Conservation (phyloP, 306 rosid species). For the Vachellia collinsii region DNA sequence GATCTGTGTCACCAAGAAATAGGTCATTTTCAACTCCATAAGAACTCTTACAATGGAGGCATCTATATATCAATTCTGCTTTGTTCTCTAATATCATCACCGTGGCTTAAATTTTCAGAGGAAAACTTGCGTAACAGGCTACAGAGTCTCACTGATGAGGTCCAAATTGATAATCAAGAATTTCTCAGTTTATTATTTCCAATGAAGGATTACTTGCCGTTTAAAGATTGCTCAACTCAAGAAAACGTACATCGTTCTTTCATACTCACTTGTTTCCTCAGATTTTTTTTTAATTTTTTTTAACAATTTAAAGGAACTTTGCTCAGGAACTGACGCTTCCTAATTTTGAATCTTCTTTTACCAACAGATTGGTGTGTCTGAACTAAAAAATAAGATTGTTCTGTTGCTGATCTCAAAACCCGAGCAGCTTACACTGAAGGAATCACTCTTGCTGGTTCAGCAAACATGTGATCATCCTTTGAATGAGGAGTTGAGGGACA, state of each 20-base stretch:
- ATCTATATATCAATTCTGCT: not conserved
- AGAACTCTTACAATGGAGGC: slow-evolving; percentile 16
- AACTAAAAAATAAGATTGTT: slow-evolving; percentile 53
- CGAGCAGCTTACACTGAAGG: slow-evolving; percentile 42
- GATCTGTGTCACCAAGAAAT: slow-evolving; percentile 17
- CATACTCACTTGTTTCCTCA: slow-evolving; percentile 21
- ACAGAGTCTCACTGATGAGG: slow-evolving; percentile 40
- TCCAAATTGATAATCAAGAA: slow-evolving; percentile 56
- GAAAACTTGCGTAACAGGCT: slow-evolving; percentile 50
- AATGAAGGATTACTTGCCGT: slow-evolving; percentile 52
- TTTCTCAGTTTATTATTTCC: slow-evolving; percentile 56
- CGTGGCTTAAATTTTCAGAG: slow-evolving; percentile 48
- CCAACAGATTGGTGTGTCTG: slow-evolving; percentile 58
- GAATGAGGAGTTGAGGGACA: slow-evolving; percentile 39
- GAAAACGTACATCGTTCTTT: slow-evolving; percentile 45
- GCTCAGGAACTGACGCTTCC: not conserved
- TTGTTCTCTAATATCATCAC: slow-evolving; percentile 13
- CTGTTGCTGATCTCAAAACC: slow-evolving; percentile 62
- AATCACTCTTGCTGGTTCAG: slow-evolving; percentile 55
- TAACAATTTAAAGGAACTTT: not conserved
- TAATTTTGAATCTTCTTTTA: not conserved
- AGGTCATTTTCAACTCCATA: slow-evolving; percentile 18
- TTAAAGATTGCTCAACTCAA: slow-evolving; percentile 52
- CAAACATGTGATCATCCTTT: slow-evolving; percentile 62
- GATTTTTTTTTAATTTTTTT: not conserved